A percentile compares a stretch with the other conserved stretches of the same genome.
These are phyloP conservation scores for Ascochyta pisi DNA, from an alignment of 2,329 filamentous ascomycete species.

Conservation along the genomic window DNA sequence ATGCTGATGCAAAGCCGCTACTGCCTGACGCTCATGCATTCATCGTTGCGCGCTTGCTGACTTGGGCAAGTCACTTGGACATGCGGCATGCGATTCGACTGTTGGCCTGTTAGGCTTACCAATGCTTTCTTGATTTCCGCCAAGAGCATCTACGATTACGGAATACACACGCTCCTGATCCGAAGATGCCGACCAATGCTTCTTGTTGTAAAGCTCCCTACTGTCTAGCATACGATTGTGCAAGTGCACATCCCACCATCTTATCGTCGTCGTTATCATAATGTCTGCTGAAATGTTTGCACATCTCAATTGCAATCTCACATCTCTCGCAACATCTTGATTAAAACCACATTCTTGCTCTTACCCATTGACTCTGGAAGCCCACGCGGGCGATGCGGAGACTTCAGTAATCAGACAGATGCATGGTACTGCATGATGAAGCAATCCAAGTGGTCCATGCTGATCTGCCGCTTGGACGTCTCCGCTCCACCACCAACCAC, in stretches of 20 bases:
- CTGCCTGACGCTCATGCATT: conserved; percentile 17
- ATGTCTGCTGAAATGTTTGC: too few species aligned
- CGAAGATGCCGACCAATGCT: conserved; percentile 24
- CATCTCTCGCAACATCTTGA: too few species aligned
- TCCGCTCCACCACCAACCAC: conserved; percentile 1
- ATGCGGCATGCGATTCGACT: conserved; percentile 14
- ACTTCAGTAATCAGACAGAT: conserved; percentile 6
- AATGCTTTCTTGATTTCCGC: conserved; percentile 24
- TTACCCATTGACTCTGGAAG: not conserved
- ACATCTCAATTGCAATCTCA: too few species aligned
- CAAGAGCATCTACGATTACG: conserved; percentile 21
- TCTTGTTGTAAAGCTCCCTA: conserved; percentile 6
- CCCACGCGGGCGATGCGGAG: conserved; percentile 1
- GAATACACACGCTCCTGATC: conserved; percentile 23
- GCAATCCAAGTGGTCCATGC: conserved; percentile 9
- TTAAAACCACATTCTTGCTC: not conserved
- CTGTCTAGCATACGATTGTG: conserved; percentile 7
- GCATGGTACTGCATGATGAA: conserved; percentile 15
- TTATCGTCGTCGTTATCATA: too few species aligned
- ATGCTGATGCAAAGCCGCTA: conserved; percentile 9
- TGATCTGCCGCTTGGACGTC: conserved; percentile 10
- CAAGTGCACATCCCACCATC: not conserved
- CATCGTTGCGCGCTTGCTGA: conserved; percentile 18
- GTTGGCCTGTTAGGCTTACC: conserved; percentile 26
- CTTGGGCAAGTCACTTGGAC: conserved; percentile 22